A percentile compares a stretch with the other conserved stretches of the same genome.
Evolutionary conservation across 1,284 basidiomycete species (phyloP).

Genomic region (Chondrostereum purpureum): DNA sequence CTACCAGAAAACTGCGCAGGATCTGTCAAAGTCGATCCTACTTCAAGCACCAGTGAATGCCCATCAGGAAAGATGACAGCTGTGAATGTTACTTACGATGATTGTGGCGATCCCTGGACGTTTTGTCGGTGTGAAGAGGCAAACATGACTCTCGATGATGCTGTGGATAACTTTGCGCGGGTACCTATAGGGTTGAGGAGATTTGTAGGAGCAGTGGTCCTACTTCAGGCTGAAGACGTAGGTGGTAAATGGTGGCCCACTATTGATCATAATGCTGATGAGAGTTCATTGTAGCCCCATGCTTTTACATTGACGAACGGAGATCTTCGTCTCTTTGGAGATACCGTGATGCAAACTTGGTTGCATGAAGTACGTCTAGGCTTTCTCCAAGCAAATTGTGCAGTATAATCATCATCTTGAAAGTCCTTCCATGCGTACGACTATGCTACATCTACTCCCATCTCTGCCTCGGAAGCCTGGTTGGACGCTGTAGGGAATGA

Average conservation of each 20-base stretch:
- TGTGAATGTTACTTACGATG: constrained; percentile 20
- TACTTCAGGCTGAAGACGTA: neutral
- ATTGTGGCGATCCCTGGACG: constrained; percentile 20
- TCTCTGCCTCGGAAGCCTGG: constrained; percentile 4
- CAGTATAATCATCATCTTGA: neutral
- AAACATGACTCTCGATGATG: constrained; percentile 9
- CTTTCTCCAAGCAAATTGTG: neutral
- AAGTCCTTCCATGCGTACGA: constrained; percentile 6
- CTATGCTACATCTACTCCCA: neutral
- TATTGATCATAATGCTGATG: too few species aligned
- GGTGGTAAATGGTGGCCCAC: too few species aligned
- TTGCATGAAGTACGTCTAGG: constrained; percentile 7
- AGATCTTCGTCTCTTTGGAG: constrained; percentile 9
- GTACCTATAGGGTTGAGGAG: constrained; percentile 13
- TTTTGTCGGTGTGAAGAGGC: constrained; percentile 20
- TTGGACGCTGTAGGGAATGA: constrained; percentile 2
- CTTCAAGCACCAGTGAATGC: too few species aligned
- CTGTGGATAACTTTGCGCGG: constrained; percentile 11
- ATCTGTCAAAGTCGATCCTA: constrained; percentile 12
- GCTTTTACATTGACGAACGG: constrained; percentile 8
- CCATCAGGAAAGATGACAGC: constrained; percentile 16
- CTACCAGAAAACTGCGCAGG: constrained; percentile 11
- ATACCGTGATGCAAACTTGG: constrained; percentile 5
- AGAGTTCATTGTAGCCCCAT: neutral
- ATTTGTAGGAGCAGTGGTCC: constrained; percentile 10